Base-by-base conservation (phyloP, 441 rosid genomes). In the Arabidopsis lyrata region DNA sequence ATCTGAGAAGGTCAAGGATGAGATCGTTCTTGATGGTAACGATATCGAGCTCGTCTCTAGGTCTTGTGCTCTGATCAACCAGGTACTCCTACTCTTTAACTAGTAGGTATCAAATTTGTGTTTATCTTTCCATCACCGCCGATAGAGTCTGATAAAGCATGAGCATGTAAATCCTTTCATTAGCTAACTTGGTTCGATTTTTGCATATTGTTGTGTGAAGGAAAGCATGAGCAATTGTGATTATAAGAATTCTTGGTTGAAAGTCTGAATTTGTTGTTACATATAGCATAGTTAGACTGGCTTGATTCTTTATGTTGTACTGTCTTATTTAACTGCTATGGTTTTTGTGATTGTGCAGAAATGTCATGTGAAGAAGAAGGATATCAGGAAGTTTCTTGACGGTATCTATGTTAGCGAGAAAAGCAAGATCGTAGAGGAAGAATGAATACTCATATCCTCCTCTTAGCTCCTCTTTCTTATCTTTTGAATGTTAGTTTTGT, bases 331-430 rank as follows among this genome's bases (percentile, higher is more conserved):
- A 18, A 49, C 61, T 22, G 70, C 31, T 27, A 27, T 27, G 32
- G 2, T 35, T 13, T 6, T 0, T 0, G 16, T 3, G 16, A 61
- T 57, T 14, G 5, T 11, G 71, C 85, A 91, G 97, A 91, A 91
- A 91, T 89, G 95, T 73, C 92, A 88, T 55, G 97, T 91, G 52
- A 89, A 91, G 90, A 91, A 89, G 73, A 91, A 91, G 71, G 97
- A 91, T 78, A 91, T 91, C 72, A 80, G 93, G 77, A 89, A 89
- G 81, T 89, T 91, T 65, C 93, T 91, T 63, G 92, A 88, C 0
- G 90, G 92, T 42, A 86, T 88, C 73, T 88, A 88, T 68, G 90
- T 88, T 5, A 88, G 92, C 15, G 94, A 92, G 81, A 92, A 74
- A 83, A 87, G 89, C 50, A 85, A 81, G 49, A 78, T 92, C 1